Conservation (phyloP, 352 stramenopile species). For the Phytophthora lateralis region DNA sequence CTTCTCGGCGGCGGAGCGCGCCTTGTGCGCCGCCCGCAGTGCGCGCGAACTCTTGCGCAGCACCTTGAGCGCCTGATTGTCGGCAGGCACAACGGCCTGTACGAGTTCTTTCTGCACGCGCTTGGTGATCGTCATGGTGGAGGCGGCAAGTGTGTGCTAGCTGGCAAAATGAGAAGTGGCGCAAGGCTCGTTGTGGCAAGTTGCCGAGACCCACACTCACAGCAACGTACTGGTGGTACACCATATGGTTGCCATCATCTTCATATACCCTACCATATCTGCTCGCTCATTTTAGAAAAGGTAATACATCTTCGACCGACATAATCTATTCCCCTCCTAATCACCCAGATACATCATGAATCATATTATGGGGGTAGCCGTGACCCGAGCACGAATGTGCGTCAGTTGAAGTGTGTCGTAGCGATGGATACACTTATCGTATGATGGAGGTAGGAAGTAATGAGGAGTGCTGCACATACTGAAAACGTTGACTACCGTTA, state of each 20-base stretch:
- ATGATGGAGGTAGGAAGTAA: background rate
- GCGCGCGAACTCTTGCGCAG: constrained; percentile 21
- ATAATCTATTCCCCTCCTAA: no score
- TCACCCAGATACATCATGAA: no score
- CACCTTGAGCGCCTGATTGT: constrained; percentile 34
- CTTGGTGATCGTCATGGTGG: constrained; percentile 59
- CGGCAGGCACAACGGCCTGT: constrained; percentile 39
- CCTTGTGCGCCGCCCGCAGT: constrained; percentile 15
- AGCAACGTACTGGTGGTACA: background rate
- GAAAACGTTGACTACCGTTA: background rate
- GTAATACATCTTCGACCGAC: no score
- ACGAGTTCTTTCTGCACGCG: constrained; percentile 61
- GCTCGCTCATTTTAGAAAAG: background rate
- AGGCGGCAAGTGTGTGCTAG: background rate
- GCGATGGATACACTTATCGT: background rate
- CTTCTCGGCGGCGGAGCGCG: constrained; percentile 37
- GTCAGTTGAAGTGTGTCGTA: background rate
- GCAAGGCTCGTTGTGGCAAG: background rate
- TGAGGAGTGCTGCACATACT: background rate
- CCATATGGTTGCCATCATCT: background rate
- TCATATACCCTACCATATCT: background rate
- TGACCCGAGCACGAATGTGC: background rate
- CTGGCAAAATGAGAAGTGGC: constrained; percentile 31
- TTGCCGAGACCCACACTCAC: constrained; percentile 24
- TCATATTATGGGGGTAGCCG: no score